phyloP scores from a whole-genome alignment of 768 basidiomycete species.

The Suillus sp. region DNA sequence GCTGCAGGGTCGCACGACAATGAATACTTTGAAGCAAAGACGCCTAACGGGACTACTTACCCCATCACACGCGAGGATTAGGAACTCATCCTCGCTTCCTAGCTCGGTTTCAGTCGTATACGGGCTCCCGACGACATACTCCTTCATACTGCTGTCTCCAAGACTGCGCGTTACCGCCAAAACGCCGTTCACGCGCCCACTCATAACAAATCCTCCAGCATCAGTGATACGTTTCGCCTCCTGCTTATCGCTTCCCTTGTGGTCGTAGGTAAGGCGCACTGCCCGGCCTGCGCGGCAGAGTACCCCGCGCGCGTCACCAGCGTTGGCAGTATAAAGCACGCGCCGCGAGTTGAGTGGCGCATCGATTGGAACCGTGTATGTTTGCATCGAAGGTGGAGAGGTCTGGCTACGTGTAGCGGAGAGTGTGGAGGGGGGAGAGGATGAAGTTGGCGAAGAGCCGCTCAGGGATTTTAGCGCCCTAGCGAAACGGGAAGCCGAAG shows the following conservation, averaged over 20 bases:
- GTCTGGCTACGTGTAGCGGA: conserved; percentile 1
- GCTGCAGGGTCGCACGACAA: conserved; percentile 44
- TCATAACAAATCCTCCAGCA: conserved; percentile 98
- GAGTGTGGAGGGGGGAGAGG: conserved; percentile 11
- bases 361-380: conserved; percentile 37
- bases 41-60: conserved; percentile 50
- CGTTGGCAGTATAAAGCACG: conserved; percentile 94
- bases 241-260: conserved; percentile 96
- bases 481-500: conserved; percentile 52
- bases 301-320: conserved; percentile 94
- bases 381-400: conserved; percentile 37
- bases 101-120: conserved; percentile 98
- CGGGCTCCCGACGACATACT: conserved; percentile 96
- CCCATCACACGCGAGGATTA: conserved; percentile 97
- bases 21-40: not conserved
- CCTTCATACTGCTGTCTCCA: conserved; percentile 98
- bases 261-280: conserved; percentile 94
- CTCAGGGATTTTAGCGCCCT: conserved; percentile 55
- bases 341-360: conserved; percentile 60
- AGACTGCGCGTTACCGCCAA: conserved; percentile 94
- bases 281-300: conserved; percentile 89
- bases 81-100: conserved; percentile 88
- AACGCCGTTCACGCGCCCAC: conserved; percentile 97
- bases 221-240: conserved; percentile 98
- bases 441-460: conserved; percentile 24